These are phyloP conservation scores for Tricholoma furcatifolium DNA, from an alignment of 768 basidiomycete species.

Conservation along the genomic window DNA sequence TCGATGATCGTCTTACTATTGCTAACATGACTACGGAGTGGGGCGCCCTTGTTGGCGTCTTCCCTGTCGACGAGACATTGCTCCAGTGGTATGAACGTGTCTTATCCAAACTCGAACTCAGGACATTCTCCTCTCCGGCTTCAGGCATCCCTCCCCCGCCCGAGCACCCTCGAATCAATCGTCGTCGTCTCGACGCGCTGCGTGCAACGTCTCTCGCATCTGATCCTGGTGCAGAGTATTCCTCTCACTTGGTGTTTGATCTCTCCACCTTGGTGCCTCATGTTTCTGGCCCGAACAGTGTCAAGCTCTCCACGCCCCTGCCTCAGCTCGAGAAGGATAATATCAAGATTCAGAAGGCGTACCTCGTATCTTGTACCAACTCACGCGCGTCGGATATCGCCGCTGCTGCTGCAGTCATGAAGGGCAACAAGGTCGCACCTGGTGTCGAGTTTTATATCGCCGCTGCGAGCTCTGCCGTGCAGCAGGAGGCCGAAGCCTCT, in stretches of 20 bases:
- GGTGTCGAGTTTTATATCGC: conserved; percentile 98
- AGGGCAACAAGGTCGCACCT: conserved; percentile 74
- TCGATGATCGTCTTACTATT: conserved; percentile 95
- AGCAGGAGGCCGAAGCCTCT: conserved; percentile 79
- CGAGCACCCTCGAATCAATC: conserved; percentile 85
- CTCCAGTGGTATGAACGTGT: conserved; percentile 83
- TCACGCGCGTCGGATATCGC: conserved; percentile 94
- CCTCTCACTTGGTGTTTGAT: conserved; percentile 87
- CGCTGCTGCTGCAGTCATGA: conserved; percentile 87
- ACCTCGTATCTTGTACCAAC: conserved; percentile 98
- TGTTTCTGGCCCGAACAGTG: conserved; percentile 96
- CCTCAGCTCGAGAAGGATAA: conserved; percentile 72
- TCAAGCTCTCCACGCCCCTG: conserved; percentile 93
- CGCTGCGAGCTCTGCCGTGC: conserved; percentile 90
- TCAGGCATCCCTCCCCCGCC: conserved; percentile 66
- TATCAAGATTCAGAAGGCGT: conserved; percentile 93
- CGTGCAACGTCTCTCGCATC: conserved; percentile 54
- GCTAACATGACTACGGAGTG: conserved; percentile 99
- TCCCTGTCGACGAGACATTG: conserved; percentile 85
- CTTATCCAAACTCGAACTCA: conserved; percentile 70
- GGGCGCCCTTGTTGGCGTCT: conserved; percentile 95
- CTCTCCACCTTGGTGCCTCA: conserved; percentile 93
- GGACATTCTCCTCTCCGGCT: conserved; percentile 59
- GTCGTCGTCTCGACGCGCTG: conserved; percentile 64
- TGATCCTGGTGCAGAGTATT: conserved; percentile 77